Evolutionary conservation across 139 green algal genomes (phyloP), one percentile per base, ranked within the genome.

Genomic region (Ulvella scutata): DNA sequence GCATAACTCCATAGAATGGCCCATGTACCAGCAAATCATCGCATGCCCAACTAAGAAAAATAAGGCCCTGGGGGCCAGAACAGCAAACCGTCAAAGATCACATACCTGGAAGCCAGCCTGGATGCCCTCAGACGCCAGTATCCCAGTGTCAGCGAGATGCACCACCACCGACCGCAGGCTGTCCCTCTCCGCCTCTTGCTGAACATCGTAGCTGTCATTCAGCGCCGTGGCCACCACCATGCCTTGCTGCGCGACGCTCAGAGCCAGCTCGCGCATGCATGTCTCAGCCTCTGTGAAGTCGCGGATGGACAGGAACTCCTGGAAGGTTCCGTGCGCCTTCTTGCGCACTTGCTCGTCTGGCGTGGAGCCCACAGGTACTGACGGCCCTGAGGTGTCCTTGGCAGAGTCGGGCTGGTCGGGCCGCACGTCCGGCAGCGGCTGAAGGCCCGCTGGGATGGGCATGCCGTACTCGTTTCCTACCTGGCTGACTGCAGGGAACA

Each of bases 271-370:
- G n/a, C 51, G 51, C 51, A 67, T 10, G 51, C 51, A 67, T 26
- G 31, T n/a, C 51, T 67, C 51, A n/a, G 51, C 51, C 17, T 67
- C 51, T 26, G 31, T 29, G 51, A 67, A 23, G 51, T 67, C 51
- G 51, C 51, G 51, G 51, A 67, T 67, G n/a, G 51, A 67, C 51
- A 67, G 17, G 17, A 67, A 67, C 51, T 67, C 51, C 51, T 67
- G 51, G 51, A 67, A 67, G 51, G 51, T 67, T 26, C 51, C 51
- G 17, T 67, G 51, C n/a, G 51, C 51, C 51, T 67, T 67, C 51
- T 67, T 67, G 51, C 51, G 51, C n/a, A 67, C 51, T n/a, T 26
- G n/a, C n/a, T 10, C 51, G 51, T 67, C 51, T n/a, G 51, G 13
- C 9, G 33, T 10, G 51, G 51, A 9, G 51, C 51, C 51, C n/a